phyloP scores from a whole-genome alignment of 768 basidiomycete species.

The Ramaria sp. region DNA sequence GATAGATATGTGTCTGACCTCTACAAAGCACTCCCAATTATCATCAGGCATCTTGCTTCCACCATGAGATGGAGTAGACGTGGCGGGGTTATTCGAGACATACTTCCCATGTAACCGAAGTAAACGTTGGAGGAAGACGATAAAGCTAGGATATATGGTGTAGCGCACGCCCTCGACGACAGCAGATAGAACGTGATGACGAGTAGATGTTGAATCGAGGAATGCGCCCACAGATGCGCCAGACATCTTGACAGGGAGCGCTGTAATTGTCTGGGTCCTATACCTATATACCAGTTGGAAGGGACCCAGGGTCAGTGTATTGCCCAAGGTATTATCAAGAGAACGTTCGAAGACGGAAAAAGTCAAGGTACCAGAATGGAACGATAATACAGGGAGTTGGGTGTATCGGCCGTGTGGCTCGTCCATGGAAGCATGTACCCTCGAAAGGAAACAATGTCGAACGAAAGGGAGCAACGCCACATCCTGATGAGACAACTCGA shows the following conservation, averaged over 20 bases:
- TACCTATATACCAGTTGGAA: background rate
- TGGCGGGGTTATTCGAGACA: background rate
- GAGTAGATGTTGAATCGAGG: slow-evolving; percentile 10
- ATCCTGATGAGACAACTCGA: background rate
- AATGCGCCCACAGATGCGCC: background rate
- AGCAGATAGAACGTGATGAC: slow-evolving; percentile 23
- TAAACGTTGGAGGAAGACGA: slow-evolving; percentile 46
- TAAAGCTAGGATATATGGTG: slow-evolving; percentile 43
- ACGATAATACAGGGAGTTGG: background rate
- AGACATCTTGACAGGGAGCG: background rate
- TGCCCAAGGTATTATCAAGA: background rate
- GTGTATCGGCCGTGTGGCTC: background rate
- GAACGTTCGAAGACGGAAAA: background rate
- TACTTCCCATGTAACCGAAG: slow-evolving; percentile 35
- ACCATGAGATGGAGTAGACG: background rate
- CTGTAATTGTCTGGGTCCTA: background rate
- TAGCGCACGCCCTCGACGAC: slow-evolving; percentile 32
- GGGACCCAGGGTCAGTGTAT: background rate
- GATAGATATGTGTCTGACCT: background rate
- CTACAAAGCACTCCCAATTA: background rate
- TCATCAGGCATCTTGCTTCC: background rate
- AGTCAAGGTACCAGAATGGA: background rate
- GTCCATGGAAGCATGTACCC: background rate
- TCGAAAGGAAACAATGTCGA: background rate
- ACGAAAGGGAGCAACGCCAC: slow-evolving; percentile 1